These are phyloP conservation scores for Porcisia hertigi DNA, from an alignment of 208 protist species.

Conservation along the genomic window DNA sequence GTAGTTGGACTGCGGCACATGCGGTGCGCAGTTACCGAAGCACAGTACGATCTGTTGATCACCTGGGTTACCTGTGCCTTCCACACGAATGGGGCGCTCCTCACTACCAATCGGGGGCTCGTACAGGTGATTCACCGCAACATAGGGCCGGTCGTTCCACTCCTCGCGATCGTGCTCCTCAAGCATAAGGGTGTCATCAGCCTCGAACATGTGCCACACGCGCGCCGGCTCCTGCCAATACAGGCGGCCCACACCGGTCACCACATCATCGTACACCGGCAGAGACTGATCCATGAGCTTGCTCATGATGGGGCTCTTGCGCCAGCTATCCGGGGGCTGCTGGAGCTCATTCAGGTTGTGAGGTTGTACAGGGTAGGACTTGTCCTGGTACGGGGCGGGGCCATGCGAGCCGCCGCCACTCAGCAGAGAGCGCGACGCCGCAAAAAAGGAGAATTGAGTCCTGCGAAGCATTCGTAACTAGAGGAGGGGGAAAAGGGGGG, in stretches of 20 bases:
- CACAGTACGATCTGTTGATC: conserved; percentile 87
- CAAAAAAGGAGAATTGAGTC: conserved; percentile 65
- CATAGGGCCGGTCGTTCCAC: conserved; percentile 89
- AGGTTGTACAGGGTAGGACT: conserved; percentile 82
- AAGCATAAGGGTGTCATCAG: conserved; percentile 88
- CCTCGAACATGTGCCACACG: conserved; percentile 86
- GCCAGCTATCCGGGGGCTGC: conserved; percentile 78
- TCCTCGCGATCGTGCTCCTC: conserved; percentile 92
- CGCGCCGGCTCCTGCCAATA: conserved; percentile 90
- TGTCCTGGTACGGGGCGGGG: conserved; percentile 83
- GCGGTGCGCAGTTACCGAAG: conserved; percentile 89
- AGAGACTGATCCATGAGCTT: conserved; percentile 90
- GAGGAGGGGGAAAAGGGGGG: neutral
- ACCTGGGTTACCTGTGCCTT: conserved; percentile 81
- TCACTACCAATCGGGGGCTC: conserved; percentile 87
- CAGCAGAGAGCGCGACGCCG: conserved; percentile 62
- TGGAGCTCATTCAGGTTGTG: conserved; percentile 80
- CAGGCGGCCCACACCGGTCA: conserved; percentile 75
- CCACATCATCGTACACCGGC: conserved; percentile 87
- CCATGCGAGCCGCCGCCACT: conserved; percentile 51
- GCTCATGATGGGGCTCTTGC: conserved; percentile 88
- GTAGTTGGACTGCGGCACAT: conserved; percentile 89
- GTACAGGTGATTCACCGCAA: conserved; percentile 91
- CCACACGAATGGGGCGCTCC: conserved; percentile 87
- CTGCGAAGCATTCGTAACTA: conserved; percentile 69